phyloP scores from a whole-genome alignment of 306 rosid genomes.

The Vigna nakashimae region DNA sequence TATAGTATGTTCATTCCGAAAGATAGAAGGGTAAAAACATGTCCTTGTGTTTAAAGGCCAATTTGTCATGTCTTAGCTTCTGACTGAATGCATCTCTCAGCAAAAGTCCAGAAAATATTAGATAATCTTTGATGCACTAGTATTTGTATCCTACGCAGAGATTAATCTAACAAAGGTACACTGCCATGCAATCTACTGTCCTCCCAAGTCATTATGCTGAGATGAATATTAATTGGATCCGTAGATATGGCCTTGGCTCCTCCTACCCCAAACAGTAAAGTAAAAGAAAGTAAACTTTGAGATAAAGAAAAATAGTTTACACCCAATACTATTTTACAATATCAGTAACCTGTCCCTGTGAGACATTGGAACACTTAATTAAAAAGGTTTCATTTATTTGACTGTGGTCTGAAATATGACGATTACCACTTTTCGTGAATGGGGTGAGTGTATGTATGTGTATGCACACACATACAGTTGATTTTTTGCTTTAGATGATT shows the following conservation, averaged over 20 bases:
- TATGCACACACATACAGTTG: not conserved
- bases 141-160: slow-evolving; percentile 12
- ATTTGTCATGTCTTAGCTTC: not conserved
- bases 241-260: not conserved
- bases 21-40: not conserved
- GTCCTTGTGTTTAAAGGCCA: slow-evolving; percentile 9
- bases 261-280: not conserved
- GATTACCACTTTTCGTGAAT: not conserved
- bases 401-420: not conserved
- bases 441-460: not conserved
- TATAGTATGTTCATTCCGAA: not conserved
- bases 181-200: slow-evolving; percentile 10
- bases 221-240: not conserved
- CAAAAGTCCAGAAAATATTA: not conserved
- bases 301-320: not conserved
- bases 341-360: not conserved
- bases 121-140: slow-evolving; percentile 7
- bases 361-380: slow-evolving; percentile 12
- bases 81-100: not conserved
- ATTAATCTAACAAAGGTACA: not conserved
- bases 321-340: not conserved
- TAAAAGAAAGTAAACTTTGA: not conserved
- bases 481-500: slow-evolving; percentile 6
- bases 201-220: not conserved
- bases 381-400: not conserved